Evolutionary conservation across 805 yeast species (phyloP).

Genomic region (Saccharomycopsis fibuligera): DNA sequence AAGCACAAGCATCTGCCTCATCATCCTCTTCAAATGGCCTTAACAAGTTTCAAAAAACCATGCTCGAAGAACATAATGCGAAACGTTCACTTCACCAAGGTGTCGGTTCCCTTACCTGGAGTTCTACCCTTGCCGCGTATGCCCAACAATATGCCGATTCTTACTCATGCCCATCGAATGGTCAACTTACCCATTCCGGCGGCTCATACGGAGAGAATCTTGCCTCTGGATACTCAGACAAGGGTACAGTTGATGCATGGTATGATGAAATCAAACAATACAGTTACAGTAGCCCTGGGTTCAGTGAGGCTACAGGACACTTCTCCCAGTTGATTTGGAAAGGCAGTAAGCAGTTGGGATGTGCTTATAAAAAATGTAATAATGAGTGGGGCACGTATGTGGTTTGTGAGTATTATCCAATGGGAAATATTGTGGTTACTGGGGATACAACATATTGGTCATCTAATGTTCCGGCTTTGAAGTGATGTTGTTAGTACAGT

Average conservation of each 20-base stretch:
- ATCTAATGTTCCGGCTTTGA: constrained; percentile 11
- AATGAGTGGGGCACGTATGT: constrained; percentile 51
- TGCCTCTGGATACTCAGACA: constrained; percentile 52
- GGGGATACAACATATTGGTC: constrained; percentile 32
- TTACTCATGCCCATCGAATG: constrained; percentile 33
- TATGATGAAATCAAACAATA: constrained; percentile 56
- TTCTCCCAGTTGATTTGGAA: constrained; percentile 78
- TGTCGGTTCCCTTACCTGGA: constrained; percentile 44
- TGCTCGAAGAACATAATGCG: constrained; percentile 45
- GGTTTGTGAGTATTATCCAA: constrained; percentile 59
- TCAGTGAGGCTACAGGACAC: constrained; percentile 53
- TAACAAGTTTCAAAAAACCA: constrained; percentile 31
- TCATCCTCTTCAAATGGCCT: constrained; percentile 14
- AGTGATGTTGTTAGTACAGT: too few relatives aligned
- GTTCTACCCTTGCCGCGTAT: constrained; percentile 36
- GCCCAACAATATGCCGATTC: constrained; percentile 45
- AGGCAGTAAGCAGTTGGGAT: constrained; percentile 53
- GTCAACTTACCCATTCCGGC: constrained; percentile 54
- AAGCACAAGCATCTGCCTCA: constrained; percentile 20
- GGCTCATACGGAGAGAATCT: constrained; percentile 73
- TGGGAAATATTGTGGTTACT: constrained; percentile 45
- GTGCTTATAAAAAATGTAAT: constrained; percentile 49
- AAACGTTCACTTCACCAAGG: constrained; percentile 41
- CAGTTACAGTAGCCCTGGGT: constrained; percentile 47
- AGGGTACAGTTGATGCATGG: constrained; percentile 63